Base-by-base conservation (phyloP, 306 rosid genomes). In the Ziziphus jujuba region DNA sequence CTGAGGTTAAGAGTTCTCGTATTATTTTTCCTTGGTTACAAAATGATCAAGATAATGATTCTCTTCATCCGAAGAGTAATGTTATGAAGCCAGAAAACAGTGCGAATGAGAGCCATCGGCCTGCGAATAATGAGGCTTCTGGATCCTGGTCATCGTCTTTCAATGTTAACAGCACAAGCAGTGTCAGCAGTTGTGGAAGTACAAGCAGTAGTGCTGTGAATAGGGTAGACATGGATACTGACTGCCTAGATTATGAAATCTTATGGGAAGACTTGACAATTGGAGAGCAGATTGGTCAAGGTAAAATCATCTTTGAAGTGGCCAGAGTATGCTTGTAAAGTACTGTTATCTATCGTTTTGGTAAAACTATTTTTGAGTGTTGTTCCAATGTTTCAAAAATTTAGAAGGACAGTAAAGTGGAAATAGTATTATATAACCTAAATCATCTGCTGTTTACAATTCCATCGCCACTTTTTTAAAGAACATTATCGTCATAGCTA, bases 161-260 rank as follows among this genome's bases (percentile, higher is more conserved):
- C 67, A 91, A 95, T 81, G 80, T 87, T 69, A 95, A 90, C 88
- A 91, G 97, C 82, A 84, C 92, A 60, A 85, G 99, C 78, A 95
- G 99, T 85, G 97, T 85, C 61, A 91, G 99, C 80, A 95, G 99
- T 84, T 80, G 89, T 44, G 99, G 99, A 64, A 90, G 99, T 80
- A 84, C 88, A 40, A 90, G 85, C 81, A 90, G 95, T 63, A 77
- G 84, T 70, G 84, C 89, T 50, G 74, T 84, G 67, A 95, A 82
- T 76, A 95, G 87, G 84, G 81, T 81, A 49, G 99, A 95, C 50
- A 54, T 79, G 58, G 99, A 95, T 61, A 77, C 80, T 24, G 99
- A 95, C 77, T 88, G 92, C 75, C 77, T 90, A 82, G 99, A 95
- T 84, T 91, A 80, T 67, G 99, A 95, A 87, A 95, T 95, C 75